These are phyloP conservation scores for Suaeda aralocaspica DNA, from an alignment of 148 eudicot genomes.

Conservation along the genomic window DNA sequence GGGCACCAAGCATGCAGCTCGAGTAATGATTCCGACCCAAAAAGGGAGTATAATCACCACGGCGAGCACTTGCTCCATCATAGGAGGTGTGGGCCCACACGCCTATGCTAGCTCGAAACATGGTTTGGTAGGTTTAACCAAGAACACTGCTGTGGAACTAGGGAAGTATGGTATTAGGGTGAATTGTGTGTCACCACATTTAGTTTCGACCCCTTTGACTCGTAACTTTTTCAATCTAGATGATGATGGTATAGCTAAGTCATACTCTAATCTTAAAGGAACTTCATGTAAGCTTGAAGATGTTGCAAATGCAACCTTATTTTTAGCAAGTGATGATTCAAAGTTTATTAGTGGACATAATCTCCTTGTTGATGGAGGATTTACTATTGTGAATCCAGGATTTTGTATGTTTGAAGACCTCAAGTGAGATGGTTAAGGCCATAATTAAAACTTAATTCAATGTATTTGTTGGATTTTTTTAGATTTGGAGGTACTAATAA, in stretches of 20 bases:
- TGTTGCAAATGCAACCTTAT: constrained; percentile 25
- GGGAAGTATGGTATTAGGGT: constrained; percentile 34
- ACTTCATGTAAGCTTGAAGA: constrained; percentile 20
- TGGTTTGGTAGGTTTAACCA: constrained; percentile 30
- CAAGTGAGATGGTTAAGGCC: no score
- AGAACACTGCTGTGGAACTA: constrained; percentile 32
- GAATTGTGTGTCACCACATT: constrained; percentile 33
- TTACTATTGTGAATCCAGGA: constrained; percentile 22
- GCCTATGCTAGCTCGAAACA: constrained; percentile 32
- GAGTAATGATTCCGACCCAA: constrained; percentile 48
- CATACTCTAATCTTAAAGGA: constrained; percentile 29
- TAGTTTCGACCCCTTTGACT: constrained; percentile 22
- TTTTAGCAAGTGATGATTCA: constrained; percentile 30
- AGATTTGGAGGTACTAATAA: no score
- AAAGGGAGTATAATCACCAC: constrained; percentile 45
- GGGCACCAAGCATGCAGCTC: constrained; percentile 63
- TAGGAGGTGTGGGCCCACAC: constrained; percentile 30
- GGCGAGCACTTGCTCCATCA: constrained; percentile 29
- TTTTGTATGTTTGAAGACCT: constrained; percentile 9
- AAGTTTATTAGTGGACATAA: constrained; percentile 35
- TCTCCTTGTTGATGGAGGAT: constrained; percentile 33
- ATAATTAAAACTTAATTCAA: no score
- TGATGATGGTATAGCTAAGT: constrained; percentile 11
- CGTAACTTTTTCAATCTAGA: constrained; percentile 1
- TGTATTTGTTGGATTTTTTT: no score